Evolutionary conservation across 2,329 filamentous ascomycete species (phyloP).

Genomic region (Venturia effusa): DNA sequence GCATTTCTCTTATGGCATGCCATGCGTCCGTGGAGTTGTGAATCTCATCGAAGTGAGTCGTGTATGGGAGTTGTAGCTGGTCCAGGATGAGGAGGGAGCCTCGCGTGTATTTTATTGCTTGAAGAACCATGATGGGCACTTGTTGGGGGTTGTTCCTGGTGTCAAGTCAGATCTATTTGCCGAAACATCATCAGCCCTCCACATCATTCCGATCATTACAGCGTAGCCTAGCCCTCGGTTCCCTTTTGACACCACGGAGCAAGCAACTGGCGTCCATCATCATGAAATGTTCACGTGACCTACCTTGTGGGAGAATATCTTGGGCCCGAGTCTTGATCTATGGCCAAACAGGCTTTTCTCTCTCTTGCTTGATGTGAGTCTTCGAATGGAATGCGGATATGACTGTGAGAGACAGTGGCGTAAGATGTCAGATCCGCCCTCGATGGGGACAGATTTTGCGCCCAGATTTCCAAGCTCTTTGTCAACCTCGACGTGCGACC

Average conservation of each 20-base stretch:
- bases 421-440: not conserved
- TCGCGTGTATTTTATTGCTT: constrained; percentile 67
- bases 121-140: constrained; percentile 37
- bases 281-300: not conserved
- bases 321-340: not conserved
- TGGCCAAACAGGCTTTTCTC: not conserved
- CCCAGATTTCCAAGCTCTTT: not conserved
- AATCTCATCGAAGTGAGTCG: constrained; percentile 66
- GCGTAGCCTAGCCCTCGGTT: too few relatives aligned
- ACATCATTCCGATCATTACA: too few relatives aligned
- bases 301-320: not conserved
- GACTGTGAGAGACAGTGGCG: not conserved
- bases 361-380: not conserved
- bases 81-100: constrained; percentile 65
- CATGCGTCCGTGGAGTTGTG: constrained; percentile 64
- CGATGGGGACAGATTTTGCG: not conserved
- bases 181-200: too few relatives aligned
- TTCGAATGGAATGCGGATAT: not conserved
- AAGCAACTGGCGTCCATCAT: too few relatives aligned
- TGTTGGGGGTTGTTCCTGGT: not conserved
- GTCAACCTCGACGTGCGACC: not conserved
- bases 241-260: too few relatives aligned
- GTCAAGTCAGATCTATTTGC: not conserved
- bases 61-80: constrained; percentile 72
- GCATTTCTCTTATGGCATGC: constrained; percentile 74